These are phyloP conservation scores for Furculomyces boomerangus DNA, from an alignment of 371 early-diverging fungal species.

Conservation along the genomic window DNA sequence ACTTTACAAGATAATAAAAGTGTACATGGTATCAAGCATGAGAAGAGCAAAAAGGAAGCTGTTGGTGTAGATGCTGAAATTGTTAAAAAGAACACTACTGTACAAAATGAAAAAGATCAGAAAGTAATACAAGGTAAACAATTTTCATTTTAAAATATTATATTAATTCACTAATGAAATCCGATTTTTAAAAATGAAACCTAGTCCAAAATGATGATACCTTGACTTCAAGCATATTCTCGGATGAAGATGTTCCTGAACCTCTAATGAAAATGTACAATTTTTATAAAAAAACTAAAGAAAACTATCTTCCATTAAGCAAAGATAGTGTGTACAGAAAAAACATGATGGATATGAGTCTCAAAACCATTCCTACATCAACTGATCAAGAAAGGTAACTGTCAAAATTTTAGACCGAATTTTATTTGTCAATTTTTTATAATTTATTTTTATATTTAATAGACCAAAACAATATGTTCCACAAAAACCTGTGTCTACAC, in stretches of 20 bases:
- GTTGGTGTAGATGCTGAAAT: too few relatives aligned
- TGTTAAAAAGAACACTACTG: too few relatives aligned
- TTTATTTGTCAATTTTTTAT: conserved; percentile 57
- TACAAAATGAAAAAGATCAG: too few relatives aligned
- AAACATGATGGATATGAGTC: conserved; percentile 19
- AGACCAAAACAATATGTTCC: conserved; percentile 55
- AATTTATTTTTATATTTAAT: conserved; percentile 55
- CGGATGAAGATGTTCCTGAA: background rate
- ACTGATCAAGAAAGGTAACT: conserved; percentile 17
- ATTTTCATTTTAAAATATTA: too few relatives aligned
- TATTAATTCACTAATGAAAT: too few relatives aligned
- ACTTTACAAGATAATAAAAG: too few relatives aligned
- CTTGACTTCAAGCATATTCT: too few relatives aligned
- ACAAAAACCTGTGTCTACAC: conserved; percentile 54
- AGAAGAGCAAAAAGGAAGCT: too few relatives aligned
- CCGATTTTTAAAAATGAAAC: too few relatives aligned
- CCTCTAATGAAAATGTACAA: background rate
- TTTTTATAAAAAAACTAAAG: background rate
- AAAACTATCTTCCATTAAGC: conserved; percentile 1
- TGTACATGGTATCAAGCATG: too few relatives aligned
- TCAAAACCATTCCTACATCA: conserved; percentile 15
- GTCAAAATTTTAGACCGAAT: conserved; percentile 20
- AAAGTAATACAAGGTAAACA: too few relatives aligned
- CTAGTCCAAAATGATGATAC: too few relatives aligned
- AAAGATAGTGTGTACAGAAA: conserved; percentile 1